Conservation (phyloP, 257 asterid genomes). For the Solanum corneliomulleri region DNA sequence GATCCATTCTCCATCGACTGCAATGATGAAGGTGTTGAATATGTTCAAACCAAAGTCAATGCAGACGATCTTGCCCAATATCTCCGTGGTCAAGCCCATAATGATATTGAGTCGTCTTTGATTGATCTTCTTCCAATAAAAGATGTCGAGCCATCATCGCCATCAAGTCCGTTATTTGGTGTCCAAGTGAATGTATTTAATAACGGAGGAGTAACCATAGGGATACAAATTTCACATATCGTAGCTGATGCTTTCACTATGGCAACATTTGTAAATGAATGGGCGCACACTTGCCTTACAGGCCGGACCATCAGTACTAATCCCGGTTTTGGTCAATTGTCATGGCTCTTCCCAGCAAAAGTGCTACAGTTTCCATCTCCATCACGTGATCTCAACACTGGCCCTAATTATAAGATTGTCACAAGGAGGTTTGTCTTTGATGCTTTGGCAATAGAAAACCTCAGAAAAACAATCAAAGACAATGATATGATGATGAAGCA, state of each 20-base stretch:
- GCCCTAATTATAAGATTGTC: not conserved
- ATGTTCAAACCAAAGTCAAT: not conserved
- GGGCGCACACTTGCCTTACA: not conserved
- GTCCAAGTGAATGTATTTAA: constrained; percentile 7
- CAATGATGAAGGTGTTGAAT: not conserved
- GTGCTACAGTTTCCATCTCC: not conserved
- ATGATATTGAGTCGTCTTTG: not conserved
- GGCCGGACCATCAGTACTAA: not conserved
- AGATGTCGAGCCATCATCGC: not conserved
- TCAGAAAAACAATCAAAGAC: not conserved
- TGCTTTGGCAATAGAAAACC: no score
- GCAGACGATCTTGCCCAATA: no score
- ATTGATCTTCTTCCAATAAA: not conserved
- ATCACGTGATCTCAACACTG: no score
- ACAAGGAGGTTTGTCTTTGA: not conserved
- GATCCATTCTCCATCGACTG: not conserved
- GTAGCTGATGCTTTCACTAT: not conserved
- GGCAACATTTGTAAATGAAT: not conserved
- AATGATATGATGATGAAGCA: no score
- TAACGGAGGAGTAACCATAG: not conserved
- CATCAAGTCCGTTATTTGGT: not conserved
- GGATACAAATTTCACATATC: not conserved
- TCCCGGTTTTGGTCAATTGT: not conserved
- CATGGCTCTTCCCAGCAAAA: constrained; percentile 1
- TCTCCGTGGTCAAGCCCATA: not conserved